Evolutionary conservation across 1,284 basidiomycete genomes (phyloP), one percentile per base, ranked within the genome.

Genomic region (Tilletia caries): DNA sequence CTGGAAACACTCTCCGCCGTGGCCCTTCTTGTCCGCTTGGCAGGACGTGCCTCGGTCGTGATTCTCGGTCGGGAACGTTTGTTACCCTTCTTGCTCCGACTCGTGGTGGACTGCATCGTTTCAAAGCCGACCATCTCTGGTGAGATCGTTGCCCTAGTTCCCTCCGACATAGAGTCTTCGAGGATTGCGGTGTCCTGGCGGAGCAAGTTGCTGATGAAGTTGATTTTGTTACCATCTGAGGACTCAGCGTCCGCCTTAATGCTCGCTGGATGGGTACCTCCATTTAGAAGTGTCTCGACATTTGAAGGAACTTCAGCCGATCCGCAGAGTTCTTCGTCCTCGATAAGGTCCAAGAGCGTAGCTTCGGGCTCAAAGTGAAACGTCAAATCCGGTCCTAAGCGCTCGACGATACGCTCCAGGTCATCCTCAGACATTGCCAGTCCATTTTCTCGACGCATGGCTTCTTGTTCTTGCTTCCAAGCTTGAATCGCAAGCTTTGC

Each of bases 401-500:
- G 27, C 13, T 62, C 58, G 58, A 62, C 27, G 5, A 62, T 29
- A 23, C 33, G 58, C 29, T 62, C 58, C 32, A 62, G 20, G 29
- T 62, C 58, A 10, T 62, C 58, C 23, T 62, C 29, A 4, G 58
- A 62, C 18, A 62, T 25, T 5, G 58, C 33, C 2, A 29, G 27
- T 20, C 64, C 64, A n/a, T 43, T 23, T 23, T 65, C 23, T 13
- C 13, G 41, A 8, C 37, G 64, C 23, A 37, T n/a, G n/a, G 33
- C 12, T 4, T 43, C 37, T 37, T 43, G 25, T n/a, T 65, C 41
- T n/a, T 65, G 23, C 15, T n/a, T 65, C 64, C 58, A 62, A 5
- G 58, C 58, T 62, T 62, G 58, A 3, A 62, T 29, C 27, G 58
- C 58, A 12, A 34, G 20, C 58, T n/a, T 64, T 70, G 27, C 65